Evolutionary conservation across 2,329 filamentous ascomycete species (phyloP).

Genomic region (Sarocladiaceae sp.): DNA sequence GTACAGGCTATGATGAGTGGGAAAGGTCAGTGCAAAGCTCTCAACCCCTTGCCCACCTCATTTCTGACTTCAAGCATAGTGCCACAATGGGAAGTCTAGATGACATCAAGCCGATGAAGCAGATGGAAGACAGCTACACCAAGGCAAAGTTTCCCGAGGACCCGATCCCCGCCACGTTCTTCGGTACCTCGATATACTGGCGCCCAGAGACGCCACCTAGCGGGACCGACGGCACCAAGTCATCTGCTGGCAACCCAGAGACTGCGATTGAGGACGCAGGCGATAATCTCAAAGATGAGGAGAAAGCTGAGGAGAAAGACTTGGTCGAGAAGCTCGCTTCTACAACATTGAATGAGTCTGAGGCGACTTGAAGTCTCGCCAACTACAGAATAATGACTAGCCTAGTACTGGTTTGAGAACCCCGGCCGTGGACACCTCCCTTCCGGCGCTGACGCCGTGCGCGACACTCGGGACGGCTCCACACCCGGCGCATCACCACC

Average conservation of each 20-base stretch:
- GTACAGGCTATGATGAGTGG: conserved; percentile 47
- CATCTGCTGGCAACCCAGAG: background rate
- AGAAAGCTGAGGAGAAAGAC: background rate
- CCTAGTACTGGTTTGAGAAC: too few species aligned
- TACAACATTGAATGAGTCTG: background rate
- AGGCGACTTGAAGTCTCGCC: background rate
- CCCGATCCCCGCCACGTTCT: conserved; percentile 16
- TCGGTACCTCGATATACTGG: conserved; percentile 22
- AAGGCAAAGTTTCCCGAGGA: conserved; percentile 18
- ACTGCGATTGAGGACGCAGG: background rate
- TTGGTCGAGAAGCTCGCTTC: background rate
- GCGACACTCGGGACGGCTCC: too few species aligned
- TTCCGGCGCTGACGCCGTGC: too few species aligned
- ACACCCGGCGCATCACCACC: too few species aligned
- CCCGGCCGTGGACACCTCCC: too few species aligned
- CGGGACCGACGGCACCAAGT: background rate
- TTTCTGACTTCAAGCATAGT: background rate
- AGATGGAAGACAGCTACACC: conserved; percentile 18
- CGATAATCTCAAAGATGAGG: background rate
- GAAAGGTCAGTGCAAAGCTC: conserved; percentile 39
- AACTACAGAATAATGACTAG: background rate
- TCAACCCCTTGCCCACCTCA: background rate
- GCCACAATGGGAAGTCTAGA: conserved; percentile 15
- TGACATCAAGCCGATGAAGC: conserved; percentile 18
- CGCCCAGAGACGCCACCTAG: conserved; percentile 7